These are phyloP conservation scores for Colletotrichum magnum DNA, from an alignment of 2,329 filamentous ascomycete genomes.

Conservation along the genomic window DNA sequence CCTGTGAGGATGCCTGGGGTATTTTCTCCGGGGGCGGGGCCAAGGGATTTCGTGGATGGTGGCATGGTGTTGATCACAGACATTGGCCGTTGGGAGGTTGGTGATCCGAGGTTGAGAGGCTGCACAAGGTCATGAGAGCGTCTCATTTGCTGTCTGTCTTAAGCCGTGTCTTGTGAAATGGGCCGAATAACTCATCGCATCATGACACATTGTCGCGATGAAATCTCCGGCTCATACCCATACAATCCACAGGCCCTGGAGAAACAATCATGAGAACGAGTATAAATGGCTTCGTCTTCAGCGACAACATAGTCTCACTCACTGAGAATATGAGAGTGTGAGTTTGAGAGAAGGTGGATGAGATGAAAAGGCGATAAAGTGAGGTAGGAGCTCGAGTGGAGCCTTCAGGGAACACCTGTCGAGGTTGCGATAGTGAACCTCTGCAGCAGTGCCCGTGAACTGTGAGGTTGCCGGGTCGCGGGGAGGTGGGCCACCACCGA, in stretches of 20 bases:
- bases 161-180: not conserved
- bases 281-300: too few species aligned
- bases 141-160: constrained; percentile 12
- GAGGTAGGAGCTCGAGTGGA: constrained; percentile 9
- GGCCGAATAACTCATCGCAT: not conserved
- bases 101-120: not conserved
- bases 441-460: too few species aligned
- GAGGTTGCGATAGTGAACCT: not conserved
- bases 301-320: too few species aligned
- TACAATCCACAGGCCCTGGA: not conserved
- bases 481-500: not conserved
- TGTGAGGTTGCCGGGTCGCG: not conserved
- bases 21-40: not conserved
- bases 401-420: constrained; percentile 4
- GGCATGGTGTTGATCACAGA: not conserved
- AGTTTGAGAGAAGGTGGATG: not conserved
- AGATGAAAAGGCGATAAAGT: not conserved
- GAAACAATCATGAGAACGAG: not conserved
- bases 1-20: constrained; percentile 10
- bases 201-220: not conserved
- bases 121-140: not conserved
- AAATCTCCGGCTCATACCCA: not conserved
- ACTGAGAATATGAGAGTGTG: not conserved
- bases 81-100: not conserved
- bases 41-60: not conserved